Evolutionary conservation across 306 rosid species (phyloP).

Genomic region (Benincasa hispida): DNA sequence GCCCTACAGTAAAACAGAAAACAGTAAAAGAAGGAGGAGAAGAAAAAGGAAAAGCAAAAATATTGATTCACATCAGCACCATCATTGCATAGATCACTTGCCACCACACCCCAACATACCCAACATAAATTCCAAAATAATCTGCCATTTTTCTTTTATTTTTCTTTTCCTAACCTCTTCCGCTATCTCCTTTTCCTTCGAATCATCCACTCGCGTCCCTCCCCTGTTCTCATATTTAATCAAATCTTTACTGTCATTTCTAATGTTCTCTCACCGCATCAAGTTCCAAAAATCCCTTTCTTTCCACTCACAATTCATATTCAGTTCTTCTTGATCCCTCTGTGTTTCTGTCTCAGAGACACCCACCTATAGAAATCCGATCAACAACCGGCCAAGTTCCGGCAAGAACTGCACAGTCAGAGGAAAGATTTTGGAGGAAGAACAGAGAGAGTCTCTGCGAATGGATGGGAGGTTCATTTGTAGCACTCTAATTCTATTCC

Average conservation of each 20-base stretch:
- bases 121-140: not conserved
- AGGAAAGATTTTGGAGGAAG: not conserved
- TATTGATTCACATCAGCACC: not conserved
- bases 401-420: not conserved
- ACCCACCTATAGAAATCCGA: not conserved
- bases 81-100: slow-evolving; percentile 1
- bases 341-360: not conserved
- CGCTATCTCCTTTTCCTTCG: not conserved
- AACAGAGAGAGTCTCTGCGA: not conserved
- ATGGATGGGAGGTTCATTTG: slow-evolving; percentile 1
- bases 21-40: too few species aligned
- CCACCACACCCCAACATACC: slow-evolving; percentile 1
- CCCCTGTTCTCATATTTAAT: not conserved
- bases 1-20: not conserved
- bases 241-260: not conserved
- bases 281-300: not conserved
- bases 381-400: not conserved
- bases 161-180: not conserved
- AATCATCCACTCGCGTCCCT: not conserved
- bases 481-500: not conserved
- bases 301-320: not conserved
- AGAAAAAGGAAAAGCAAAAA: not conserved
- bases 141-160: not conserved
- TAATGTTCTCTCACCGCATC: not conserved
- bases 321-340: not conserved